Percentiles rank a stretch among this genome's conserved stretches.
Conservation (phyloP, 2,329 filamentous ascomycete genomes). For the Verticillium klebahnii region DNA sequence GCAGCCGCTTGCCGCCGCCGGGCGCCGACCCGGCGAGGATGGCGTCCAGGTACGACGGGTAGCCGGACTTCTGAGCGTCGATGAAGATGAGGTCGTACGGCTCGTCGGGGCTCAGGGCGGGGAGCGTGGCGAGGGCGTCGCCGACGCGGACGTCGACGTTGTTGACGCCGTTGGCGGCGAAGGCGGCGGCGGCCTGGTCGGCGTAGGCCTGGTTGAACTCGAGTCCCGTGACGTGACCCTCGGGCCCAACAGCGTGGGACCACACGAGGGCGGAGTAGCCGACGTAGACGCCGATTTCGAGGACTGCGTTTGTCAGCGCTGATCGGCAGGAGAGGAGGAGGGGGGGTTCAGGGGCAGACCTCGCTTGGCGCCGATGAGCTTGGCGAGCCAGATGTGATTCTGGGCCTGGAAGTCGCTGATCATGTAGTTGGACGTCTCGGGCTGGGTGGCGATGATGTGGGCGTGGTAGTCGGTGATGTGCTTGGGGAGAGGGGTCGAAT, state of each 20-base stretch:
- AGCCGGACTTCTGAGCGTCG: slow-evolving; percentile 49
- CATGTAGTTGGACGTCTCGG: slow-evolving; percentile 27
- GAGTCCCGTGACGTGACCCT: slow-evolving; percentile 37
- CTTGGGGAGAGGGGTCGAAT: slow-evolving; percentile 36
- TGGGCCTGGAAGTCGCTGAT: slow-evolving; percentile 37
- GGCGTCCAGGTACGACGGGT: slow-evolving; percentile 40
- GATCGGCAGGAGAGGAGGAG: neutral
- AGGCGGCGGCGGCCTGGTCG: slow-evolving; percentile 30
- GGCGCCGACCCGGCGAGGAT: slow-evolving; percentile 39
- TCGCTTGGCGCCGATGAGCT: slow-evolving; percentile 34
- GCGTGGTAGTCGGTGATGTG: slow-evolving; percentile 38
- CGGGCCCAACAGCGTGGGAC: slow-evolving; percentile 39
- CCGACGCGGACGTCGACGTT: slow-evolving; percentile 45
- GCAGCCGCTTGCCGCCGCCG: slow-evolving; percentile 30
- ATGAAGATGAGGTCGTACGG: slow-evolving; percentile 52
- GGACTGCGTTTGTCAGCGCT: slow-evolving; percentile 23
- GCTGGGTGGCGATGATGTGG: slow-evolving; percentile 13
- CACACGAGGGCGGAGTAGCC: slow-evolving; percentile 45
- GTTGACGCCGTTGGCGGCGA: slow-evolving; percentile 30
- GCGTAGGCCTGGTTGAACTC: slow-evolving; percentile 42
- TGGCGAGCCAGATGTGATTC: slow-evolving; percentile 34
- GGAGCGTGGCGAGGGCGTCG: slow-evolving; percentile 39
- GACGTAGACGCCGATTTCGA: slow-evolving; percentile 44
- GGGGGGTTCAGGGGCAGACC: slow-evolving; percentile 15
- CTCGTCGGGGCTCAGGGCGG: slow-evolving; percentile 25